A percentile compares a stretch with the other conserved stretches of the same genome.
Evolutionary conservation across 164 flowering plant genomes (phyloP).

Genomic region (Nelumbo lutea): DNA sequence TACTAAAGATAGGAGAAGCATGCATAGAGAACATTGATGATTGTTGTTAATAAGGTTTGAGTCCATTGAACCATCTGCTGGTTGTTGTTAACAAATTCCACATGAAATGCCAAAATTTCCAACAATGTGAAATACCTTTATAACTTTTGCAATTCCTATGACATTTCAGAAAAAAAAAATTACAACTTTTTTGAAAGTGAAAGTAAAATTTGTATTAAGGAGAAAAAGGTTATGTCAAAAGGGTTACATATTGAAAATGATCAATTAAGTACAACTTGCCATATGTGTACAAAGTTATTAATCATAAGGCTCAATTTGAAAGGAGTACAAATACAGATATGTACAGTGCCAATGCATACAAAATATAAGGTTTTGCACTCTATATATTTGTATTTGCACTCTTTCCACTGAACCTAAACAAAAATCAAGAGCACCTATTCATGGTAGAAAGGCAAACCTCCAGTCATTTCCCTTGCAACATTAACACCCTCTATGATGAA

Average conservation of each 20-base stretch:
- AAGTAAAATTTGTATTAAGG: too few species aligned
- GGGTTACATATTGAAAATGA: too few species aligned
- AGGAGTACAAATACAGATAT: too few species aligned
- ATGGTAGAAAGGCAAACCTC: constrained; percentile 42
- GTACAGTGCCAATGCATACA: too few species aligned
- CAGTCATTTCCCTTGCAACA: constrained; percentile 65
- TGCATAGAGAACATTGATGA: constrained; percentile 50
- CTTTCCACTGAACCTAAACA: too few species aligned
- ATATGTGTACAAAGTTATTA: too few species aligned
- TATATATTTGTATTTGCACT: too few species aligned
- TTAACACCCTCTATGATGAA: constrained; percentile 45
- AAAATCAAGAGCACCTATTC: constrained; percentile 38
- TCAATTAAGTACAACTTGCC: too few species aligned
- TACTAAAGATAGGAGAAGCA: constrained; percentile 31
- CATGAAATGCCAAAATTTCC: constrained; percentile 47
- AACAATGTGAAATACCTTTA: constrained; percentile 53
- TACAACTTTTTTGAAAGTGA: too few species aligned
- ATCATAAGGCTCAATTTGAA: too few species aligned
- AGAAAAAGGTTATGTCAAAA: too few species aligned
- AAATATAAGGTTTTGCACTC: too few species aligned
- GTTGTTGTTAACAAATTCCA: constrained; percentile 20
- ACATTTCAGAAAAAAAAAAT: constrained; percentile 15
- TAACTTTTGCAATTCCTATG: constrained; percentile 52
- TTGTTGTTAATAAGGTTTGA: constrained; percentile 44
- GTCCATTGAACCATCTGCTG: constrained; percentile 27